A percentile compares a stretch with the other conserved stretches of the same genome.
Conservation (phyloP, 1,284 basidiomycete genomes). For the Phellopilus nigrolimitatus region DNA sequence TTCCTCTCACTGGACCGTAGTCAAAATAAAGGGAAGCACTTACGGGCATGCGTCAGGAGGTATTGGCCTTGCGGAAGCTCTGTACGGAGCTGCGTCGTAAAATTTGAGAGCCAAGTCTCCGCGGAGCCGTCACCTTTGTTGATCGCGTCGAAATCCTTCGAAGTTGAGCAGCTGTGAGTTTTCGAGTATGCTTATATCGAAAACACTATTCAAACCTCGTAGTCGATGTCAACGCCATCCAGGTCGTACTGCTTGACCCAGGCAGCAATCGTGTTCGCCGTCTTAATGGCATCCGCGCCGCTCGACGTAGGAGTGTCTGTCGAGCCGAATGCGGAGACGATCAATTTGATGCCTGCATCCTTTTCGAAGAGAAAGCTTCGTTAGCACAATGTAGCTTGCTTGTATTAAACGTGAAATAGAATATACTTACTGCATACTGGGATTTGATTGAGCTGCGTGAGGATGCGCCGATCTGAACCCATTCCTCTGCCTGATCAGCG, state of each 20-base stretch:
- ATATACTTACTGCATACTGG: conserved; percentile 39
- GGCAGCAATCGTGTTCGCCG: conserved; percentile 42
- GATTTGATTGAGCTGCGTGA: conserved; percentile 40
- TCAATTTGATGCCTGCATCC: conserved; percentile 48
- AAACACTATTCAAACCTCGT: conserved; percentile 33
- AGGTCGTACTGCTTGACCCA: conserved; percentile 46
- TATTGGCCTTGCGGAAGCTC: conserved; percentile 23
- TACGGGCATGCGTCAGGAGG: conserved; percentile 25
- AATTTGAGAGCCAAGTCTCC: conserved; percentile 24
- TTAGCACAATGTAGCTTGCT: not conserved
- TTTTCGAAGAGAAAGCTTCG: not conserved
- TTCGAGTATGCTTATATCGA: not conserved
- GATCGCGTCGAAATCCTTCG: conserved; percentile 26
- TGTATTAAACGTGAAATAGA: not conserved
- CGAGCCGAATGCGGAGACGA: conserved; percentile 54
- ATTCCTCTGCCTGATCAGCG: conserved; percentile 44
- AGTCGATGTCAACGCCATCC: conserved; percentile 57
- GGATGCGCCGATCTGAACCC: conserved; percentile 36
- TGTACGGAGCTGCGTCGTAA: conserved; percentile 24
- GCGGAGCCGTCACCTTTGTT: conserved; percentile 23
- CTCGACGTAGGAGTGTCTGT: conserved; percentile 46
- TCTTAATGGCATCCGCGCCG: conserved; percentile 34
- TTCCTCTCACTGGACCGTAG: not conserved
- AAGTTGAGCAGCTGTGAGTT: not conserved
- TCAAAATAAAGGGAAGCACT: conserved; percentile 9